Percentiles rank a stretch among this genome's conserved stretches.
Evolutionary conservation across 139 green algal species (phyloP).

Genomic region (Tetradesmus obliquus): DNA sequence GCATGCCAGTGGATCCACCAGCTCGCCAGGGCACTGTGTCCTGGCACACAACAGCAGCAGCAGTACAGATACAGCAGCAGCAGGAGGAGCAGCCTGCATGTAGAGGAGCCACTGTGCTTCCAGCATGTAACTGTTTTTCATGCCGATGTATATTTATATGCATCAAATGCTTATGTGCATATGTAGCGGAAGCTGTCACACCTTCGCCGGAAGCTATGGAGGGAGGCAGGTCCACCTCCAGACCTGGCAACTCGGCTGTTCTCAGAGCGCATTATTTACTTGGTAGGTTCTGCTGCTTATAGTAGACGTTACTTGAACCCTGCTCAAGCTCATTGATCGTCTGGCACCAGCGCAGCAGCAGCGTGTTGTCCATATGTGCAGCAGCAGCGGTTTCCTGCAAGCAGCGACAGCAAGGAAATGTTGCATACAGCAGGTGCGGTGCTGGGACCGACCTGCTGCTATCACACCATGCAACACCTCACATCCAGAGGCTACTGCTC

Average conservation of each 20-base stretch:
- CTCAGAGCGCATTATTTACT: slow-evolving; percentile 98
- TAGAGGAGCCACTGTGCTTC: background rate
- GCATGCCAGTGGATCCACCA: background rate
- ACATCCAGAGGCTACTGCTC: background rate
- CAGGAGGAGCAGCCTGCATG: background rate
- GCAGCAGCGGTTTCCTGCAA: background rate
- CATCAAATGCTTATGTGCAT: background rate
- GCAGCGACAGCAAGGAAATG: background rate
- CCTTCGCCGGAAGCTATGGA: slow-evolving; percentile 69
- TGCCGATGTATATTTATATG: background rate
- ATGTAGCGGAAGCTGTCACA: slow-evolving; percentile 62
- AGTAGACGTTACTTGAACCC: too few species aligned
- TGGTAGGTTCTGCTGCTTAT: slow-evolving; percentile 71
- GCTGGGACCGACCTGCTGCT: background rate
- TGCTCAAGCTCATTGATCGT: too few species aligned
- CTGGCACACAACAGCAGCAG: background rate
- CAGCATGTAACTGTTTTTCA: too few species aligned
- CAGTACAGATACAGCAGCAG: background rate
- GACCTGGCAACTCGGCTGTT: slow-evolving; percentile 98
- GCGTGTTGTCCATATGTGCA: background rate
- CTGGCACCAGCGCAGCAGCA: background rate
- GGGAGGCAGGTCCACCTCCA: slow-evolving; percentile 82
- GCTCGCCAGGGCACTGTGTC: background rate
- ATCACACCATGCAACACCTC: background rate
- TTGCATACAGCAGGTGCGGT: background rate